Percentiles rank a stretch among this genome's conserved stretches.
Conservation (phyloP, 2,329 filamentous ascomycete genomes). For the Pezizomycotina sp. region DNA sequence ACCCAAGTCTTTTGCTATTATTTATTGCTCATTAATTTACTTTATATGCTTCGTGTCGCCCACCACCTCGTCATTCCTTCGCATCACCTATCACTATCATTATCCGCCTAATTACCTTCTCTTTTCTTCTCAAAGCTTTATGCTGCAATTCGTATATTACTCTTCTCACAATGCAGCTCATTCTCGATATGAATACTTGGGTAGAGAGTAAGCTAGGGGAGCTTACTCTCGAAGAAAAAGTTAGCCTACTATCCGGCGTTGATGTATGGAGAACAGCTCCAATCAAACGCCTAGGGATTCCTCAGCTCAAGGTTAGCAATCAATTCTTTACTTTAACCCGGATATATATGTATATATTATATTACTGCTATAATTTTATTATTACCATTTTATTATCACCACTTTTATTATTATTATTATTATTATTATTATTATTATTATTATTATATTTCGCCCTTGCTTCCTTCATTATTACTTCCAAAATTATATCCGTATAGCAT, state of each 20-base stretch:
- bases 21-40: too few species aligned
- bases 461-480: neutral
- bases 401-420: too few species aligned
- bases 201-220: slow-evolving; percentile 23
- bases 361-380: neutral
- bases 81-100: too few species aligned
- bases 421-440: too few species aligned
- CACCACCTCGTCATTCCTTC: too few species aligned
- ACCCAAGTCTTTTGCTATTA: too few species aligned
- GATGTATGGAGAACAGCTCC: slow-evolving; percentile 25
- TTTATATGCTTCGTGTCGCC: too few species aligned
- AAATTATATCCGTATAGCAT: neutral
- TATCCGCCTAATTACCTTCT: slow-evolving; percentile 12
- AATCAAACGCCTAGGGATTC: slow-evolving; percentile 25
- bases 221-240: slow-evolving; percentile 27
- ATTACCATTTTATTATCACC: too few species aligned
- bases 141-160: slow-evolving; percentile 16
- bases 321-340: neutral
- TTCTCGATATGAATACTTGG: slow-evolving; percentile 25
- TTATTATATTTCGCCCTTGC: slow-evolving; percentile 2
- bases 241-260: slow-evolving; percentile 25
- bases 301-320: slow-evolving; percentile 24
- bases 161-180: slow-evolving; percentile 22
- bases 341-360: slow-evolving; percentile 1
- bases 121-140: slow-evolving; percentile 7